Base-by-base conservation (phyloP, 2,329 filamentous ascomycete species). In the Trichocomaceae sp. region DNA sequence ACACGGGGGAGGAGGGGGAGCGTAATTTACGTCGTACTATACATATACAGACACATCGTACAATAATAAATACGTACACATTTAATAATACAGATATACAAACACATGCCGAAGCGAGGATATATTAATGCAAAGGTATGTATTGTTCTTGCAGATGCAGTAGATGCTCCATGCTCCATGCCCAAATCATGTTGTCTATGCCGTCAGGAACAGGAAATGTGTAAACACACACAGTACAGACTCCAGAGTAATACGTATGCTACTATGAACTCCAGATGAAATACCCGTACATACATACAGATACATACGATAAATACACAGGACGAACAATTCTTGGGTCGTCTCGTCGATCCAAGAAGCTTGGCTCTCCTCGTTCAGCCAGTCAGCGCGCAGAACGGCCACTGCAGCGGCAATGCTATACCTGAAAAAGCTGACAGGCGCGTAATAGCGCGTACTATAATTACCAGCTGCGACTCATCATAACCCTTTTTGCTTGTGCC, bases 1-100 rank as follows among this genome's bases (percentile, higher is more conserved):
- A 55, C 54, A 52, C 49, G 49, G 54, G 29, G 26, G 45, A 52
- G 51, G 51, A 41, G 51, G 51, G 50, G 51, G 41, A 47, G 31
- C 35, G 22, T 33, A n/a, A 13, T n/a, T 5, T 31, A 41, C 33
- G 17, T 4, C 3, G 23, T 26, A 26, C 23, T 26, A 7, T 26
- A 12, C 22, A 20, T 8, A 29, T 29, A 29, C 26, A 29, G 7
- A 35, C 3, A 35, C 12, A 15, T 15, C 26, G 10, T 29, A 10
- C 13, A 15, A 13, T 15, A 15, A 35, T 35, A 13, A 2, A 15
- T 13, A 15, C 31, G 15, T 35, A 13, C 31, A 35, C 15, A n/a
- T n/a, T n/a, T n/a, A n/a, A n/a, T n/a, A n/a, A n/a, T n/a, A n/a
- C n/a, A n/a, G n/a, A n/a, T n/a, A n/a, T n/a, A n/a, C n/a, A n/a